These are phyloP conservation scores for Chaetomium fimeti DNA, from an alignment of 495 filamentous ascomycete species.

Conservation along the genomic window DNA sequence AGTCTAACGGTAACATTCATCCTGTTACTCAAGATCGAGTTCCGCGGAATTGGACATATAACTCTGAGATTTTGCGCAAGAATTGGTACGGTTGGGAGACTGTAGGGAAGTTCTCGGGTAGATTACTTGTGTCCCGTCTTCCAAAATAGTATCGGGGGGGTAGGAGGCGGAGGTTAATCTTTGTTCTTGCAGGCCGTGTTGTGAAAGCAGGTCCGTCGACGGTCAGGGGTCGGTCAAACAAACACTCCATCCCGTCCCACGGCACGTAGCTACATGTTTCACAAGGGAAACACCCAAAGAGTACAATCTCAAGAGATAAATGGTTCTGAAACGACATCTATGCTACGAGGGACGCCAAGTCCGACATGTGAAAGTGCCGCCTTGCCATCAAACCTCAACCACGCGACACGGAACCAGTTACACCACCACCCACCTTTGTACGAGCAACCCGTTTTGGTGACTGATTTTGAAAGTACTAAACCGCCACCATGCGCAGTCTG, in stretches of 20 bases:
- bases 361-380: not conserved
- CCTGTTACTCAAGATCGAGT: not conserved
- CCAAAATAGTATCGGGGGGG: not conserved
- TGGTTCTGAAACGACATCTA: not conserved
- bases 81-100: not conserved
- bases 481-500: not conserved
- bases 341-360: not conserved
- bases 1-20: not conserved
- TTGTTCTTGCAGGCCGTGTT: not conserved
- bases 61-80: not conserved
- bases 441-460: not conserved
- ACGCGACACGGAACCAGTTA: not conserved
- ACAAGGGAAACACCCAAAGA: not conserved
- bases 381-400: not conserved
- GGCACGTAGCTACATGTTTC: not conserved
- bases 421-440: not conserved
- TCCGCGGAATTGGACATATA: not conserved
- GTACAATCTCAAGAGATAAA: not conserved
- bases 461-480: not conserved
- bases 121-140: not conserved
- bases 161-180: not conserved
- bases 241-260: not conserved
- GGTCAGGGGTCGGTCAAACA: not conserved
- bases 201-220: not conserved
- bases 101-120: not conserved